These are phyloP conservation scores for Cardamine resedifolia DNA, from an alignment of 345 rosid species.

Conservation along the genomic window DNA sequence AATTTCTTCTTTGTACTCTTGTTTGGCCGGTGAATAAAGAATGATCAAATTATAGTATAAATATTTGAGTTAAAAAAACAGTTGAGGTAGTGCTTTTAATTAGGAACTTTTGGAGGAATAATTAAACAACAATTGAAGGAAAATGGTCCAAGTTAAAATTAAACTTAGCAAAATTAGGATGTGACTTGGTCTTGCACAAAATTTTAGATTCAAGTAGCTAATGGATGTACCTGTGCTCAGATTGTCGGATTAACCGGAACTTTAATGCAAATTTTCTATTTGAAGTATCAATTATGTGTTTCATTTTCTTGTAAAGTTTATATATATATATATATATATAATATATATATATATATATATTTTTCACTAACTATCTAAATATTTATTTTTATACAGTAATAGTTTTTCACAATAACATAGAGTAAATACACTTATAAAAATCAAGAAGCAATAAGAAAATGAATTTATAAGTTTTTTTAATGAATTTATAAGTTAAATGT, in stretches of 20 bases:
- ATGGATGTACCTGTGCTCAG: background rate
- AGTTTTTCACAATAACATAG: background rate
- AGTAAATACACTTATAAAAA: background rate
- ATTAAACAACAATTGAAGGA: slow-evolving; percentile 14
- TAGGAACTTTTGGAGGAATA: slow-evolving; percentile 35
- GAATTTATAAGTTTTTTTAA: background rate
- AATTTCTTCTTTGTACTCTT: background rate
- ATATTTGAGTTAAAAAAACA: slow-evolving; percentile 6
- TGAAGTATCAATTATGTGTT: background rate
- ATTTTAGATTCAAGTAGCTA: slow-evolving; percentile 11
- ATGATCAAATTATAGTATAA: slow-evolving; percentile 15
- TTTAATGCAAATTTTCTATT: background rate
- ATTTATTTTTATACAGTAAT: background rate
- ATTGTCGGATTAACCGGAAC: background rate
- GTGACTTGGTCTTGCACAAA: slow-evolving; percentile 27
- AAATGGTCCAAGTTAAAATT: slow-evolving; percentile 1
- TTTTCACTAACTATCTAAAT: background rate
- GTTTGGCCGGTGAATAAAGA: background rate
- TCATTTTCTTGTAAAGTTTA: background rate
- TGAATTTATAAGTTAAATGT: background rate
- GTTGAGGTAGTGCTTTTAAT: slow-evolving; percentile 29
- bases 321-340: background rate
- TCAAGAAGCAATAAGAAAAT: background rate
- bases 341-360: background rate
- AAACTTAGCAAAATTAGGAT: slow-evolving; percentile 22